These are phyloP conservation scores for Borovskyia barvae DNA, from an alignment of 208 protist species.

Conservation along the genomic window DNA sequence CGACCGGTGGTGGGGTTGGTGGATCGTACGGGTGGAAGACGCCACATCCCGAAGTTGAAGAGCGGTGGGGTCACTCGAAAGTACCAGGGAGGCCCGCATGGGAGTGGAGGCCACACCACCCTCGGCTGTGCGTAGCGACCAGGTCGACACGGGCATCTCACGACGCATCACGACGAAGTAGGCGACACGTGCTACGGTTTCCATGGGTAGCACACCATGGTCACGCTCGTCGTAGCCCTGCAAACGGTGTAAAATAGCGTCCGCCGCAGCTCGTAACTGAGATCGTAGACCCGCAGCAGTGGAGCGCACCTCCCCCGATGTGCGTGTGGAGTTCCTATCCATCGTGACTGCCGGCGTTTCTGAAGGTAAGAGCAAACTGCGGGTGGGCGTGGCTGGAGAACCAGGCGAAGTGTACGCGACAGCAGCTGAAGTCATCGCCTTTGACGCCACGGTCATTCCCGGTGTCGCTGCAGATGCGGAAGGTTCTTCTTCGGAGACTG, in stretches of 20 bases:
- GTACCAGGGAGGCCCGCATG: constrained; percentile 19
- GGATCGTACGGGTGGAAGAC: no score
- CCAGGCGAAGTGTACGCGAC: neutral
- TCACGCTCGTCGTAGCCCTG: constrained; percentile 55
- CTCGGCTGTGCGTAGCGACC: constrained; percentile 20
- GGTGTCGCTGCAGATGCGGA: neutral
- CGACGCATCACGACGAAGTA: constrained; percentile 36
- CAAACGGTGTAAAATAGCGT: constrained; percentile 51
- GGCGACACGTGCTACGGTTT: constrained; percentile 50
- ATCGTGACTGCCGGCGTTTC: neutral
- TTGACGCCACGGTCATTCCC: no score
- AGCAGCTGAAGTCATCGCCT: neutral
- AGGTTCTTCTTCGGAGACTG: neutral
- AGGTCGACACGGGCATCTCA: constrained; percentile 14
- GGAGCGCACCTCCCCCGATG: constrained; percentile 4
- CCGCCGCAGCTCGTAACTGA: constrained; percentile 32
- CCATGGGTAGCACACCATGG: constrained; percentile 64
- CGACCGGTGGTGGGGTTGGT: no score
- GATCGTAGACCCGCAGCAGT: constrained; percentile 5
- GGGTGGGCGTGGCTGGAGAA: neutral
- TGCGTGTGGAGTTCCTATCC: neutral
- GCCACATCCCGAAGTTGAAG: no score
- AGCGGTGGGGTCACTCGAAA: neutral
- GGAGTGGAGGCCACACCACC: constrained; percentile 21
- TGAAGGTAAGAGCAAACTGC: constrained; percentile 5